Evolutionary conservation across 2,329 filamentous ascomycete genomes (phyloP).

Genomic region (Achaetomium macrosporum): DNA sequence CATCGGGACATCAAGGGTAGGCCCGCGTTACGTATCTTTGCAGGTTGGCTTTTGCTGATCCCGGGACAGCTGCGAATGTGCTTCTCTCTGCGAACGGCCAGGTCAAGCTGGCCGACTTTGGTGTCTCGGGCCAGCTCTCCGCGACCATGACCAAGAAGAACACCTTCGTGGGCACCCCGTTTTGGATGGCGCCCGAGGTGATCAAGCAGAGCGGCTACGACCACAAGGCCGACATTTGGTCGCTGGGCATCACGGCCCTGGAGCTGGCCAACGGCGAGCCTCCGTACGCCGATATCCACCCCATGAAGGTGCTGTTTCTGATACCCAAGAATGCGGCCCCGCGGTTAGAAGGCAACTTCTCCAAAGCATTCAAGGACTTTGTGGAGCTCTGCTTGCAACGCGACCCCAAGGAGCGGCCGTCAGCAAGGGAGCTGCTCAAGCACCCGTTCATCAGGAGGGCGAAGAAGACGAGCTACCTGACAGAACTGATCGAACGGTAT

Average conservation of each 20-base stretch:
- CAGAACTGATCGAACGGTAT: constrained; percentile 88
- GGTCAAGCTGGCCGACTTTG: constrained; percentile 95
- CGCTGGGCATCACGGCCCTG: constrained; percentile 86
- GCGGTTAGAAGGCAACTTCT: constrained; percentile 72
- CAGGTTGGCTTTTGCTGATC: constrained; percentile 16
- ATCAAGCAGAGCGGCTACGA: constrained; percentile 98
- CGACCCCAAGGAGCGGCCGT: constrained; percentile 82
- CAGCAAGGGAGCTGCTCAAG: constrained; percentile 78
- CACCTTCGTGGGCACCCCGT: constrained; percentile 95
- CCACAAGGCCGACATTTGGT: constrained; percentile 98
- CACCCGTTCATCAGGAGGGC: constrained; percentile 87
- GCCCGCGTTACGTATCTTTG: constrained; percentile 15
- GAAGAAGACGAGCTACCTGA: constrained; percentile 94
- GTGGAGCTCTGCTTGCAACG: constrained; percentile 78
- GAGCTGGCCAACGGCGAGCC: constrained; percentile 89
- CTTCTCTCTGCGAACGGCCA: constrained; percentile 84
- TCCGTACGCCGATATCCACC: constrained; percentile 92
- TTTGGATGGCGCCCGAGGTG: constrained; percentile 99
- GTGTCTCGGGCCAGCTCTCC: constrained; percentile 90
- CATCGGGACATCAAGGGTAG: constrained; percentile 93
- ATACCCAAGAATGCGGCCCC: constrained; percentile 94
- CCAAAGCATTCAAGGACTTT: constrained; percentile 78
- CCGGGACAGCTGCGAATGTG: constrained; percentile 73
- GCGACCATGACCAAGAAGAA: constrained; percentile 99
- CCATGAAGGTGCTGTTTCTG: constrained; percentile 95